Base-by-base conservation (phyloP, 306 rosid genomes). In the Fragaria vesca region DNA sequence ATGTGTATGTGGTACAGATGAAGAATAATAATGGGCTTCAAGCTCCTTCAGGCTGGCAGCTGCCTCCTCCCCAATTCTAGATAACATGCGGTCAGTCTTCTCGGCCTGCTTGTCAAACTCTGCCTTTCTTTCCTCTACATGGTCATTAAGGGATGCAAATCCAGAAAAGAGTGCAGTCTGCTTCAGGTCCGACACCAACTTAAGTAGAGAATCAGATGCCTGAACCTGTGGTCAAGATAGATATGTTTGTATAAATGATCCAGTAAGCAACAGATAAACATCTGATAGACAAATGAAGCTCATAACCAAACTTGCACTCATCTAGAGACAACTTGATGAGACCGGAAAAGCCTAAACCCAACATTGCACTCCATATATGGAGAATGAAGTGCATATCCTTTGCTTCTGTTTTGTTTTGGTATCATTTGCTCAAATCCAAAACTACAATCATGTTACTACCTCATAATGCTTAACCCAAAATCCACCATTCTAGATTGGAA, bases 101-200 rank as follows among this genome's bases (percentile, higher is more conserved):
- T 92, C 93, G 6, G 82, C 92, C 72, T 88, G 84, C 58, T 87
- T 93, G 77, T 89, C 81, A 74, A 95, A 93, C 78, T 92, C 97
- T 18, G 82, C 81, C 47, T 70, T 87, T 84, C 96, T 91, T 81
- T 92, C 93, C 72, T 68, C 72, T 12, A 68, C 72, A 68, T 68
- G 72, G 30, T 68, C 72, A 68, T 68, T 68, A n/a, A 68, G 72
- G 51, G 52, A 68, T 68, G 72, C 72, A 68, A 95, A 92, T 66
- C 97, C 98, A 1, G 98, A 93, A 83, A 95, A 95, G 36, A 93
- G 90, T 71, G 98, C 98, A 3, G 97, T 91, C 76, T 93, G 98
- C 87, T 93, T 93, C 82, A 93, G 84, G 81, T 90, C 98, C 0
- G 96, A 93, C 32, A 93, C 98, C 78, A 93, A 84, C 84, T 90